Evolutionary conservation across 495 filamentous ascomycete species (phyloP), one percentile per base, ranked within the genome.

Genomic region (Aspergillus wentii): DNA sequence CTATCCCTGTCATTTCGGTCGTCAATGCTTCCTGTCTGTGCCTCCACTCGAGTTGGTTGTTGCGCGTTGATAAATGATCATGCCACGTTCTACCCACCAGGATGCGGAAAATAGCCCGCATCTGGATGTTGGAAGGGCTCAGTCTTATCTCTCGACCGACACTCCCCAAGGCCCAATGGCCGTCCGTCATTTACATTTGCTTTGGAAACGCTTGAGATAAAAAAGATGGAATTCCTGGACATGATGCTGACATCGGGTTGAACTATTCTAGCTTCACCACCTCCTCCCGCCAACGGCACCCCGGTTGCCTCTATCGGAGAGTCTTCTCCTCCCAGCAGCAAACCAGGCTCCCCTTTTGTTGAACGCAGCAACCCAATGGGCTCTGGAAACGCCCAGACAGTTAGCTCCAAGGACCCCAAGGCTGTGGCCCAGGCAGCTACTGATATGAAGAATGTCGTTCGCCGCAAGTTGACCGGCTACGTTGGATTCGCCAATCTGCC

Each of bases 401-500:
- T 84, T 56, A 75, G 73, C 64, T 87, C 83, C 48, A 86, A 83
- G 71, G 88, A 96, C 74, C 81, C 85, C 35, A 87, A 91, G 64
- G 86, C 82, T 39, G 80, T 71, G 20, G 82, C 82, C 37, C 78
- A 82, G 59, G 80, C 83, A 55, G 78, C 83, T 46, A 83, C 74
- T 47, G 90, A 96, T 63, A 87, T 84, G 80, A 85, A 86, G 70
- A 97, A 98, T 66, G 94, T 98, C 59, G 92, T 98, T 41, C 86
- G 94, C 62, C 79, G 94, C 67, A 98, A 98, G 79, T 69, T 98
- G 56, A 97, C 92, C 30, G 92, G 92, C 43, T 98, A 96, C 56
- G 92, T 98, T 53, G 92, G 92, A 39, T 98, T 98, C 62, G 92
- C 92, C 61, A 98, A 98, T 61, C 72, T 98, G 66, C 92, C 92